These are phyloP conservation scores for Rubia peregrina DNA, from an alignment of 305 asterid species.

Conservation along the genomic window DNA sequence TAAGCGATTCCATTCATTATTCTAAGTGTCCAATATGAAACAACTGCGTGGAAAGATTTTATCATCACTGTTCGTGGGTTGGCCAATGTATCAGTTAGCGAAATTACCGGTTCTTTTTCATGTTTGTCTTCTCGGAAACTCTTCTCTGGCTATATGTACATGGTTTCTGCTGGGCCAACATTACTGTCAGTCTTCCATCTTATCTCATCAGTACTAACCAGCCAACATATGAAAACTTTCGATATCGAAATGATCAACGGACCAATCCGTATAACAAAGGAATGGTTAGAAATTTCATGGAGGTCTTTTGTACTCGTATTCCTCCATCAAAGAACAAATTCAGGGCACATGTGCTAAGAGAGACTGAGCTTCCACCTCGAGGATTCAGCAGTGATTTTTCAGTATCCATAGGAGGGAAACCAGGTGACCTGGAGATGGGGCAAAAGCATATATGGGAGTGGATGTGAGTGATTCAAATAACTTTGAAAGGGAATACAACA, in stretches of 20 bases:
- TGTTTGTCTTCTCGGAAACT: no score
- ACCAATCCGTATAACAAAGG: constrained; percentile 66
- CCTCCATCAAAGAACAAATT: constrained; percentile 76
- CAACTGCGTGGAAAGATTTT: no score
- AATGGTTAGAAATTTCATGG: constrained; percentile 50
- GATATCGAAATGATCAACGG: constrained; percentile 57
- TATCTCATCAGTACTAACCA: no score
- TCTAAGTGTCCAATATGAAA: no score
- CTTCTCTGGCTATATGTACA: no score
- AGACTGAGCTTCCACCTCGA: constrained; percentile 25
- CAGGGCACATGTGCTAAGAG: constrained; percentile 53
- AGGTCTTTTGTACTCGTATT: constrained; percentile 52
- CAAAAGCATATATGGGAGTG: constrained; percentile 42
- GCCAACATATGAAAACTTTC: constrained; percentile 84
- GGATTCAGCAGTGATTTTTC: constrained; percentile 32
- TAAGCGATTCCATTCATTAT: no score
- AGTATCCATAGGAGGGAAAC: constrained; percentile 31
- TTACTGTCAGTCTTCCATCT: no score
- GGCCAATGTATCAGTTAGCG: no score
- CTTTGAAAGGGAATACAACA: constrained; percentile 20
- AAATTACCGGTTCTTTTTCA: no score
- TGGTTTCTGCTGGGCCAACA: no score
- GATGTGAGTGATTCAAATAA: constrained; percentile 11
- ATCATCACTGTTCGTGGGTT: no score
- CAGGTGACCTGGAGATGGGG: constrained; percentile 28